phyloP scores from a whole-genome alignment of 2,329 filamentous ascomycete genomes.

The Apiospora pterosperma region DNA sequence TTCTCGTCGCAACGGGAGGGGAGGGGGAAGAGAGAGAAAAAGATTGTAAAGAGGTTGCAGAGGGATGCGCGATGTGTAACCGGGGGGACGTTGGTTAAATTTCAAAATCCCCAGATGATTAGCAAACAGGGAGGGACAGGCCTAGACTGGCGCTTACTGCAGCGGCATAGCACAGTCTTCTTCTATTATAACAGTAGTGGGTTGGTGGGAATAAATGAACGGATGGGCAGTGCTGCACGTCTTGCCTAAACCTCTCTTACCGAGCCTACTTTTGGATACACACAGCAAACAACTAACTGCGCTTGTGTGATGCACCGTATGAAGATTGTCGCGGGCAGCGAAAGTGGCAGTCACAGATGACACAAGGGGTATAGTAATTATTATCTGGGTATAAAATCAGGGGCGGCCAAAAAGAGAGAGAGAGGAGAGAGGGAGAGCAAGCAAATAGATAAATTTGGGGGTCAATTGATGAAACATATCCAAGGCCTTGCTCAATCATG shows the following conservation, averaged over 20 bases:
- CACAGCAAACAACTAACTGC: background rate
- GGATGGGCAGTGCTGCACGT: background rate
- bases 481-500: background rate
- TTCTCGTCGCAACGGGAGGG: background rate
- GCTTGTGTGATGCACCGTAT: background rate
- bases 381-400: background rate
- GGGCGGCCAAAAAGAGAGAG: background rate
- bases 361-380: background rate
- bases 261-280: background rate
- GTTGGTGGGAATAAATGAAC: background rate
- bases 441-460: background rate
- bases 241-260: background rate
- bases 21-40: too few relatives aligned
- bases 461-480: slow-evolving; percentile 3
- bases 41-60: background rate
- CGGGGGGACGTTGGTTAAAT: background rate
- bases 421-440: background rate
- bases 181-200: background rate
- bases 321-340: background rate
- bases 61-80: background rate
- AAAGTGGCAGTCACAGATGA: background rate
- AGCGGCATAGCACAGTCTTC: background rate
- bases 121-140: slow-evolving; percentile 1
- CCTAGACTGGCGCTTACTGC: background rate
- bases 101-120: slow-evolving; percentile 1